Evolutionary conservation across 306 rosid species (phyloP), one percentile per base, ranked within the genome.

Genomic region (Myrica gale): DNA sequence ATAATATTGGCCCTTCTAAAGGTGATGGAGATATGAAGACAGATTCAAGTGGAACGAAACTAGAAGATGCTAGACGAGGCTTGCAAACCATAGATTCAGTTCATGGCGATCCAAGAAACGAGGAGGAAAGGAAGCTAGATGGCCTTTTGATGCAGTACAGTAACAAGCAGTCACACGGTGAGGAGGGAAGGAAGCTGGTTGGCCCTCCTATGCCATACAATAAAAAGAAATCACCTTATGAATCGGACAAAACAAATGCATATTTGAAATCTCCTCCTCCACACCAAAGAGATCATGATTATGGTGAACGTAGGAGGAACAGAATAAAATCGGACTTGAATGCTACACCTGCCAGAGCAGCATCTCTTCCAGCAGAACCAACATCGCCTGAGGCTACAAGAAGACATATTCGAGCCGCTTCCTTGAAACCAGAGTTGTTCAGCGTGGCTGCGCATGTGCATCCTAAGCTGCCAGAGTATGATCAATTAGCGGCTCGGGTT

Each of bases 381-480:
- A 21, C 44, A 55, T 7, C 76, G 17, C 21, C 15, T 9, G 82
- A 66, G 70, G 55, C 73, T 71, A 45, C 77, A 21, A 74, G 69
- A 68, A 69, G 74, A 80, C 83, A 56, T 32, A 26, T 5, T 9
- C 51, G 84, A 41, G 54, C 82, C 50, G 17, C 9, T 51, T 87
- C 91, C 67, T 74, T 85, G 0, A 77, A 48, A 48, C 85, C 92
- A n/a, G 88, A 78, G 68, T 55, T 69, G 57, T 39, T 57, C 60
- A 67, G 70, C 12, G 21, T 65, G 8, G 79, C 74, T 11, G 4
- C 68, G 37, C 86, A 57, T 44, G 92, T 85, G 61, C 92, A 88
- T 75, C 92, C 96, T 2, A 91, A 82, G 75, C 86, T 88, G 57
- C 97, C 97, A 0, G 97, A 92, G 45, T 95, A 84, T 55, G 97